Percentiles rank a stretch among this genome's conserved stretches.
Evolutionary conservation across 352 stramenopile species (phyloP).

Genomic region (Saprolegnia diclina): DNA sequence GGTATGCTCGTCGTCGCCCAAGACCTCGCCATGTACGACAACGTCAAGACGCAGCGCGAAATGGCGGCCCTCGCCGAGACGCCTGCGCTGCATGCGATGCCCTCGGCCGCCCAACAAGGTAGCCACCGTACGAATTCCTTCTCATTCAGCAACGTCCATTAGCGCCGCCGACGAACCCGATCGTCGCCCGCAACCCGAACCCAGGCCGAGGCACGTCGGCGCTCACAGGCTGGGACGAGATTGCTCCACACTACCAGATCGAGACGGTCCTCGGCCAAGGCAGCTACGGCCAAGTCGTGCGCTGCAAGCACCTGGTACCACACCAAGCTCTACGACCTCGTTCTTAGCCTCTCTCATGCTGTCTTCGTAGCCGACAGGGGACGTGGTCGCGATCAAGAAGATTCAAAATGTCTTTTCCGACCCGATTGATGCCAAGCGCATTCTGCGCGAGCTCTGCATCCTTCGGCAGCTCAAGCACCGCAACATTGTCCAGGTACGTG

Average conservation of each 20-base stretch:
- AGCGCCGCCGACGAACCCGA: not conserved
- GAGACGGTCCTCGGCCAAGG: slow-evolving; percentile 79
- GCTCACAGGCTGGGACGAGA: slow-evolving; percentile 74
- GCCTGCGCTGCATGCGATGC: slow-evolving; percentile 13
- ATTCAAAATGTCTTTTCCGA: slow-evolving; percentile 87
- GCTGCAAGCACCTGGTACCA: slow-evolving; percentile 69
- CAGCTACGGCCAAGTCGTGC: slow-evolving; percentile 81
- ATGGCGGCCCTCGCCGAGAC: slow-evolving; percentile 21
- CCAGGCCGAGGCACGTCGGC: not conserved
- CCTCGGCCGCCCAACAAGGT: slow-evolving; percentile 8
- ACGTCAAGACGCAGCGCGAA: slow-evolving; percentile 9
- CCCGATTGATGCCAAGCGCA: slow-evolving; percentile 82
- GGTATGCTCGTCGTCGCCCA: slow-evolving; percentile 80
- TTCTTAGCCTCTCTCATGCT: slow-evolving; percentile 8
- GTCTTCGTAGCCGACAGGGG: slow-evolving; percentile 44
- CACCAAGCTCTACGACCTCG: too few relatives aligned
- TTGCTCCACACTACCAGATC: slow-evolving; percentile 78
- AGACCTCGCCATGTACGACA: slow-evolving; percentile 37
- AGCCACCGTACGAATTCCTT: not conserved
- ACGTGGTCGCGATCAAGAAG: slow-evolving; percentile 86
- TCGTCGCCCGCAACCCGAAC: not conserved
- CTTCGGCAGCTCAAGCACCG: slow-evolving; percentile 75
- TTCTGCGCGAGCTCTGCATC: slow-evolving; percentile 78
- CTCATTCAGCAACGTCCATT: not conserved
- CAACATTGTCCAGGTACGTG: slow-evolving; percentile 60